These are phyloP conservation scores for Rhinocladiella similis DNA, from an alignment of 2,329 filamentous ascomycete species.

Conservation along the genomic window DNA sequence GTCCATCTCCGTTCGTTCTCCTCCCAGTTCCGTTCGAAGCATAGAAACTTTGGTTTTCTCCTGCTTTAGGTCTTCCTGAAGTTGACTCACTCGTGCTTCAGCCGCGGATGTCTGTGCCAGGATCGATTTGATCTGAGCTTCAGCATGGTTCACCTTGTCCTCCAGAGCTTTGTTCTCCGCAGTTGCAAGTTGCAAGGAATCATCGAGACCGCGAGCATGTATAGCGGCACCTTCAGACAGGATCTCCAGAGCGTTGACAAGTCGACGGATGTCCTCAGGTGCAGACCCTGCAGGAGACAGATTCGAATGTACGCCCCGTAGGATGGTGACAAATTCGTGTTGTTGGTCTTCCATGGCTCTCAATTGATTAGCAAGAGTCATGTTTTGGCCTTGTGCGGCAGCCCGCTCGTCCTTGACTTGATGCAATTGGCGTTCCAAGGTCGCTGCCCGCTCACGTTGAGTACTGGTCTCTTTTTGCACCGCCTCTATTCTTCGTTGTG, in stretches of 20 bases:
- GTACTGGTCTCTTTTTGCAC: constrained; percentile 63
- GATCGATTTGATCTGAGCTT: constrained; percentile 56
- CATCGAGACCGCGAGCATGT: constrained; percentile 62
- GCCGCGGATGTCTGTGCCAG: constrained; percentile 51
- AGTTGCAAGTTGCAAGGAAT: constrained; percentile 59
- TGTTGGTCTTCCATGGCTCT: constrained; percentile 53
- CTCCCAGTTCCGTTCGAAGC: constrained; percentile 56
- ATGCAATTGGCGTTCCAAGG: constrained; percentile 60
- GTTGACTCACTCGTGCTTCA: constrained; percentile 53
- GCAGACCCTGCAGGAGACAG: constrained; percentile 55
- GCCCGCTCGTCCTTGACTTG: constrained; percentile 53
- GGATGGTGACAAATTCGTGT: constrained; percentile 53
- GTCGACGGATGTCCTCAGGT: constrained; percentile 57
- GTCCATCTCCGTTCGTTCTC: constrained; percentile 69
- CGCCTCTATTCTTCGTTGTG: constrained; percentile 54
- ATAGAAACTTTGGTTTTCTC: constrained; percentile 49
- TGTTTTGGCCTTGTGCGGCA: constrained; percentile 40
- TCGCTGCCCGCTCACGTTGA: constrained; percentile 61
- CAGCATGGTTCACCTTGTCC: constrained; percentile 55
- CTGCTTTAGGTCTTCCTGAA: constrained; percentile 55
- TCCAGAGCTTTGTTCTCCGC: constrained; percentile 65
- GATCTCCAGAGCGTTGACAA: constrained; percentile 62
- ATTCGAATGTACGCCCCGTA: constrained; percentile 61
- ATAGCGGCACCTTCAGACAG: constrained; percentile 60
- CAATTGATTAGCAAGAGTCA: constrained; percentile 53